Evolutionary conservation across 176 grass and related monocot genomes (phyloP).

Genomic region (Pontederia crassipes): DNA sequence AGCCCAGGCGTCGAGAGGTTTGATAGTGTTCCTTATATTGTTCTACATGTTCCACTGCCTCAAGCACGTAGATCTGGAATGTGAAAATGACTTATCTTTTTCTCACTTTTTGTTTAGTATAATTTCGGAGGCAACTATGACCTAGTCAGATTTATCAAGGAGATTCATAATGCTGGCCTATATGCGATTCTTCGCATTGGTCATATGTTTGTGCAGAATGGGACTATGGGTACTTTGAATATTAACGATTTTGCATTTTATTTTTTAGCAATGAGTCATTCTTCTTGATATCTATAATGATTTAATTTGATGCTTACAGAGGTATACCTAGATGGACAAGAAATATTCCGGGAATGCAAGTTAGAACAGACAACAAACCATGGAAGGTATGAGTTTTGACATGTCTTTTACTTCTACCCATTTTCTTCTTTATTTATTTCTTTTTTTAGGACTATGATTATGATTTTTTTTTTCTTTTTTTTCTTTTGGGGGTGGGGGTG

Average conservation of each 20-base stretch:
- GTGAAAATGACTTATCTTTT: not conserved
- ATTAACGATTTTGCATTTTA: not conserved
- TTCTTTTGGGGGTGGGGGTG: too few species aligned
- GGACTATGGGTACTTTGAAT: conserved; percentile 31
- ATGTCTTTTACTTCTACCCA: not conserved
- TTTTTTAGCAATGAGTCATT: not conserved
- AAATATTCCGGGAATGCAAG: conserved; percentile 36
- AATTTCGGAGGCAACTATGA: conserved; percentile 48
- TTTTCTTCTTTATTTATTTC: not conserved
- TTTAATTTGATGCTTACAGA: conserved; percentile 5
- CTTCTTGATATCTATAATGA: not conserved
- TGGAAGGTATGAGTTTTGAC: conserved; percentile 32
- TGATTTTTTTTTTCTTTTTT: too few species aligned
- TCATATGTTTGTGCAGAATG: conserved; percentile 44
- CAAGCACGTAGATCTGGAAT: too few species aligned
- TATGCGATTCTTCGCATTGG: conserved; percentile 39
- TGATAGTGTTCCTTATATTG: not conserved
- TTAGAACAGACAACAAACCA: conserved; percentile 46
- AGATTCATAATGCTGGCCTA: conserved; percentile 42
- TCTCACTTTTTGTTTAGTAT: conserved; percentile 26
- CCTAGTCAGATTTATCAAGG: conserved; percentile 40
- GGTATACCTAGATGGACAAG: conserved; percentile 48
- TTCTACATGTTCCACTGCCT: too few species aligned
- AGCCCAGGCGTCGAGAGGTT: conserved; percentile 36
- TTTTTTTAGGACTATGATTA: too few species aligned